These are phyloP conservation scores for Triadica sebifera DNA, from an alignment of 345 rosid species.

Conservation along the genomic window DNA sequence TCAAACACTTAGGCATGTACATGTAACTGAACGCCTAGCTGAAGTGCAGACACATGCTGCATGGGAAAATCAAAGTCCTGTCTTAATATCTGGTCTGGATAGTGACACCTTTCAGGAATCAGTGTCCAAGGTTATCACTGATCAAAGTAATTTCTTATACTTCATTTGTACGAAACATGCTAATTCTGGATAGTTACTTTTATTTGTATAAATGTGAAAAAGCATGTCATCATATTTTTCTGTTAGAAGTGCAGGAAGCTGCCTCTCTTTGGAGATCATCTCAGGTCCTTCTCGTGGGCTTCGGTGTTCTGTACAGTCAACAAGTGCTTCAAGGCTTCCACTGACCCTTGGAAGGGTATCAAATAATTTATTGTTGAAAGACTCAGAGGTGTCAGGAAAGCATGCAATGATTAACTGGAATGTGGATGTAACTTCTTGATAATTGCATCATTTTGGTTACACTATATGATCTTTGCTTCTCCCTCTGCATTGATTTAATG, in stretches of 20 bases:
- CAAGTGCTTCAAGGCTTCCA: conserved; percentile 67
- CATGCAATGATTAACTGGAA: conserved; percentile 97
- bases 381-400: conserved; percentile 94
- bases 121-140: conserved; percentile 36
- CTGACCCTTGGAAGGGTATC: conserved; percentile 85
- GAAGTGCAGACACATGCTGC: conserved; percentile 40
- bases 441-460: conserved; percentile 16
- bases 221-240: conserved; percentile 49
- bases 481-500: conserved; percentile 17
- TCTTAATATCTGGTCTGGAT: conserved; percentile 27
- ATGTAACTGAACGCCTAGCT: conserved; percentile 30
- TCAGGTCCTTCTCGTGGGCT: conserved; percentile 85
- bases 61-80: conserved; percentile 39
- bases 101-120: conserved; percentile 34
- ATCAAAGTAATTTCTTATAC: conserved; percentile 68
- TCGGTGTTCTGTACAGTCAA: conserved; percentile 51
- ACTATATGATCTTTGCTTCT: conserved; percentile 14
- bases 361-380: conserved; percentile 69
- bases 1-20: conserved; percentile 59
- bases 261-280: conserved; percentile 79
- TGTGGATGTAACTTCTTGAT: conserved; percentile 48
- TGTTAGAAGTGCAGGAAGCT: conserved; percentile 94
- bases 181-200: conserved; percentile 18
- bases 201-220: conserved; percentile 35
- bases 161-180: conserved; percentile 23